These are phyloP conservation scores for Friedmanniomyces endolithicus DNA, from an alignment of 495 filamentous ascomycete genomes.

Conservation along the genomic window DNA sequence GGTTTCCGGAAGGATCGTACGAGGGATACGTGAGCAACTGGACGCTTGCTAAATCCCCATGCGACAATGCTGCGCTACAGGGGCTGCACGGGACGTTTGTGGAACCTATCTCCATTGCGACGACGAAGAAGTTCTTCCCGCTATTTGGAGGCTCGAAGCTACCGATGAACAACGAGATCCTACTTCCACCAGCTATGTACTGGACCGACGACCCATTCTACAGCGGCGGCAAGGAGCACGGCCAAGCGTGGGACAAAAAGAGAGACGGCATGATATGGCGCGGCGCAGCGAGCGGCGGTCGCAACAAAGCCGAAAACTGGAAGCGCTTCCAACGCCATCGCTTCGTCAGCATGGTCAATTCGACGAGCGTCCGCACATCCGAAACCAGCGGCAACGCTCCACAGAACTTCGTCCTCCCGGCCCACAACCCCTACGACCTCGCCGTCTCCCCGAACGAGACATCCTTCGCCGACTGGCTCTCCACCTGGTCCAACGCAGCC, in stretches of 20 bases:
- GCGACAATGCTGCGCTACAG: conserved; percentile 27
- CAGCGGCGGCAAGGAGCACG: conserved; percentile 41
- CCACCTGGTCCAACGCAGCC: conserved; percentile 21
- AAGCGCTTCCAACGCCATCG: conserved; percentile 57
- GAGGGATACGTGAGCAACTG: conserved; percentile 31
- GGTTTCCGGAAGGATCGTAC: conserved; percentile 18
- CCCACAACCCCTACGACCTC: conserved; percentile 22
- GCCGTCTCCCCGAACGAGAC: conserved; percentile 2
- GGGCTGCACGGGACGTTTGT: conserved; percentile 60
- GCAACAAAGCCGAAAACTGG: conserved; percentile 54
- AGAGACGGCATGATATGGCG: conserved; percentile 50
- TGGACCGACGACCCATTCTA: conserved; percentile 60
- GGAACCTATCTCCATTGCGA: conserved; percentile 46
- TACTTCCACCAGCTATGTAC: conserved; percentile 69
- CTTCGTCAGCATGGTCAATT: conserved; percentile 59
- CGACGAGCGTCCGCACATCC: conserved; percentile 39
- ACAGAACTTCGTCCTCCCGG: conserved; percentile 23
- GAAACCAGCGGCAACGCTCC: conserved; percentile 12
- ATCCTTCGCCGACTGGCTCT: conserved; percentile 27
- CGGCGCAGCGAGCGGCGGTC: conserved; percentile 56
- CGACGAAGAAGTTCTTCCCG: conserved; percentile 48
- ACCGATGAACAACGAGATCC: conserved; percentile 66
- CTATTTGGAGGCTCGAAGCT: conserved; percentile 69
- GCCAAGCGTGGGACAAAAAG: conserved; percentile 44
- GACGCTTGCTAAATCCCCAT: conserved; percentile 24